Percentiles rank a stretch among this genome's conserved stretches.
Evolutionary conservation across 1,139 yeast species (phyloP).

Genomic region (Taphrina pruni): DNA sequence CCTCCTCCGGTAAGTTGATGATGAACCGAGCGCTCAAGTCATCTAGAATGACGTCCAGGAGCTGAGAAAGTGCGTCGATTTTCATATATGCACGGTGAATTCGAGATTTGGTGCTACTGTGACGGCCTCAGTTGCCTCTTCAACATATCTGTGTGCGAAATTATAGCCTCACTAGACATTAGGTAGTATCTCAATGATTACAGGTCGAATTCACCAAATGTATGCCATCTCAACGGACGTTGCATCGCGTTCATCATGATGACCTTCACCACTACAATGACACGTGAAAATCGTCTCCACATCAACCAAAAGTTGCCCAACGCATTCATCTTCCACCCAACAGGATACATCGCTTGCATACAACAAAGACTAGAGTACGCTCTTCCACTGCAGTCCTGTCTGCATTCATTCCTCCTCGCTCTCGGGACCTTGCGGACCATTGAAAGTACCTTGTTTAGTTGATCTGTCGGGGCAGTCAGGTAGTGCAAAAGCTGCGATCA

Average conservation of each 20-base stretch:
- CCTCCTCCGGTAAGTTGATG: constrained; percentile 90
- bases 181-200: no score
- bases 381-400: not conserved
- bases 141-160: not conserved
- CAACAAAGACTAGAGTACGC: not conserved
- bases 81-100: constrained; percentile 17
- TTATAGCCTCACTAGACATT: no score
- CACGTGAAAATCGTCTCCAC: not conserved
- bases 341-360: not conserved
- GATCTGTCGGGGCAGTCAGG: no score
- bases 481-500: no score
- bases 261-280: not conserved
- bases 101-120: not conserved
- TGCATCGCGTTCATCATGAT: no score
- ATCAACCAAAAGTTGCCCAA: constrained; percentile 7
- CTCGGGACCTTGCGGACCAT: no score
- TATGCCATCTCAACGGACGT: no score
- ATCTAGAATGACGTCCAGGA: constrained; percentile 49
- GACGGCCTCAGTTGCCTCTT: not conserved
- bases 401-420: not conserved
- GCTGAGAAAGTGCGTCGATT: constrained; percentile 32
- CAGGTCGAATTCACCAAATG: no score
- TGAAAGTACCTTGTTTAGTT: no score
- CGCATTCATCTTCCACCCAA: constrained; percentile 9
- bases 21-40: constrained; percentile 89